Evolutionary conservation across 169 alveolate genomes (phyloP), one percentile per base, ranked within the genome.

Genomic region (Theileria parva): DNA sequence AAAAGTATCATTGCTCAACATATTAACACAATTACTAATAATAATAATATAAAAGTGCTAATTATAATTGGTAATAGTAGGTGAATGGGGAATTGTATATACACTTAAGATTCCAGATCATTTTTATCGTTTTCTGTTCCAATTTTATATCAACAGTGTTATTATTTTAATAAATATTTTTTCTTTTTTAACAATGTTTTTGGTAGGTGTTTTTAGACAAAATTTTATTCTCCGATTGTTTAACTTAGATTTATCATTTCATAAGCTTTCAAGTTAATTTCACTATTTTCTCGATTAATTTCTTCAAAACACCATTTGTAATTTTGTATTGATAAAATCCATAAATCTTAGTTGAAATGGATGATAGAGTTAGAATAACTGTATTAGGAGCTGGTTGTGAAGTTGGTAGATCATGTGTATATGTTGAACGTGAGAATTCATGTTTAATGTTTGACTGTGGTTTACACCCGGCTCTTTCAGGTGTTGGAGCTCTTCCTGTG

Each of bases 371-470:
- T 30, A 83, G 63, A 21, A 83, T 91, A n/a, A 86, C 90, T 3
- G 95, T 92, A 27, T 87, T 95, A 34, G 98, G 98, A 39, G 97
- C 97, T 0, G 98, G 97, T 15, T 95, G 95, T 94, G 99, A 72
- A 94, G 99, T 85, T 93, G 99, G 92, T 61, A 92, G 99, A 28
- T 97, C 99, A 5, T 98, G 99, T 74, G 98, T 98, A 13, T 87
- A 95, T 23, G 91, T 96, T 53, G 93, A 95, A 81, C 95, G 92
- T 81, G 96, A 94, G 70, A 96, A 96, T 21, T 91, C 92, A 64
- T 92, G 97, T 50, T 96, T 98, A 34, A 96, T 98, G 99, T 94
- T 98, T 79, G 99, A 98, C 87, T 97, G 99, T 83, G 99, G 99
- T 13, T 92, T 98, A 6, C 99, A 98, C 79, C 99, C 99, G 21